Evolutionary conservation across 1,284 basidiomycete species (phyloP), one percentile per base, ranked within the genome.

Genomic region (Takashimella tepidaria): DNA sequence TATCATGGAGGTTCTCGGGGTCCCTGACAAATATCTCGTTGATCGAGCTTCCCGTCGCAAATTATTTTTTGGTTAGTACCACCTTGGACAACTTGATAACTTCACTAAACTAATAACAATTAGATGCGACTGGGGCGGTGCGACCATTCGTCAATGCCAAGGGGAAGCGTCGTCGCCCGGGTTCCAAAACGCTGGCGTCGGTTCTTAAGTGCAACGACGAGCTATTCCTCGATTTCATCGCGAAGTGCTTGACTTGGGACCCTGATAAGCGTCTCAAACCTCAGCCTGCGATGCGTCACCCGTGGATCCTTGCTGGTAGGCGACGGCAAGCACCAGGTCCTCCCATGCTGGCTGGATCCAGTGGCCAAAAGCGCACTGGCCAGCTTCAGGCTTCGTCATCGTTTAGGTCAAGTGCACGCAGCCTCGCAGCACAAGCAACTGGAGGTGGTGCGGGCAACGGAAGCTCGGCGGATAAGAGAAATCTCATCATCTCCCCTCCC

Each of bases 1-100:
- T 74, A 98, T 99, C 76, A 99, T 99, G 95, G 96, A 99, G 74
- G 88, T 99, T 5, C 83, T 98, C 42, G 96, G 96, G 12, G 79
- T 92, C 27, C 96, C 96, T 0, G 96, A 98, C 62, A 89, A 89
- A 72, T 90, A 97, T 61, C 85, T 98, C 63, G 80, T 99, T 63
- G 95, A 98, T 69, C 86, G 87, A 56, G 95, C 92, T 67, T 91
- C 91, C 24, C 84, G 96, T 54, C 89, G 91, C 73, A 89, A 95
- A 68, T 79, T 97, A 45, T 99, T 99, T 78, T 98, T 98, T 72
- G 92, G 90, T 92, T 73, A 56, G 84, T 73, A 24, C 26, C 40
- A 16, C 20, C 10, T 19, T 19, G 40, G 24, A 46, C 19, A 22
- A 21, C 44, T 57, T 49, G 4, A 54, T 24, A 2, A 22, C 6